Evolutionary conservation across 257 asterid genomes (phyloP), one percentile per base, ranked within the genome.

Genomic region (Forsythia viridissima): DNA sequence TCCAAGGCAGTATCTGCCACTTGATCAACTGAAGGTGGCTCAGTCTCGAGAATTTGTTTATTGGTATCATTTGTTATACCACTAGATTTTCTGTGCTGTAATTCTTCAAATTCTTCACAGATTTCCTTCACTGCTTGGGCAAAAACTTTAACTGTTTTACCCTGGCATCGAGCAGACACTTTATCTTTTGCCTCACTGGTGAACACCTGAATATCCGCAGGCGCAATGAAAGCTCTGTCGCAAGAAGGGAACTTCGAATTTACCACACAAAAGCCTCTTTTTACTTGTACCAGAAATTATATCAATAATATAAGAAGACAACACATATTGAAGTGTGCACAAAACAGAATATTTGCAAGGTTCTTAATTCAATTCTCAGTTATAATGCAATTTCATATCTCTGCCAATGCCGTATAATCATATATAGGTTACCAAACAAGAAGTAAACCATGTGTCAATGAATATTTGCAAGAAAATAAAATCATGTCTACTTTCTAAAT

Each of bases 171-270:
- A 82, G 88, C 91, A 30, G 86, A 83, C 86, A 94, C 76, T 85
- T 90, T 92, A 77, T 80, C 81, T 85, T 91, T 94, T 5, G 83
- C 80, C 79, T 92, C 98, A 76, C 38, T 41, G 46, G 97, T 94
- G 83, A 94, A 90, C 59, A 84, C 88, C 88, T 90, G 94, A 82
- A 92, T 83, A 86, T 94, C 98, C 70, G 84, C 94, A 65, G 97
- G 97, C 77, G 93, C 91, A 48, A 94, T 97, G 90, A 92, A 94
- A 80, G 97, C 98, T 85, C 98, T 94, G 88, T 66, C 38, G 84
- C 81, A 73, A 78, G 76, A 30, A 77, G 65, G 79, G 79, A 81
- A 46, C 67, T 6, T 1, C 24, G 59, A 77, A 5, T 12, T 73
- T 20, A 8, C 40, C 34, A 2, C 12, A n/a, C 18, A 39, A 75